Evolutionary conservation across 768 basidiomycete species (phyloP).

Genomic region (Rhodotorula graminis): DNA sequence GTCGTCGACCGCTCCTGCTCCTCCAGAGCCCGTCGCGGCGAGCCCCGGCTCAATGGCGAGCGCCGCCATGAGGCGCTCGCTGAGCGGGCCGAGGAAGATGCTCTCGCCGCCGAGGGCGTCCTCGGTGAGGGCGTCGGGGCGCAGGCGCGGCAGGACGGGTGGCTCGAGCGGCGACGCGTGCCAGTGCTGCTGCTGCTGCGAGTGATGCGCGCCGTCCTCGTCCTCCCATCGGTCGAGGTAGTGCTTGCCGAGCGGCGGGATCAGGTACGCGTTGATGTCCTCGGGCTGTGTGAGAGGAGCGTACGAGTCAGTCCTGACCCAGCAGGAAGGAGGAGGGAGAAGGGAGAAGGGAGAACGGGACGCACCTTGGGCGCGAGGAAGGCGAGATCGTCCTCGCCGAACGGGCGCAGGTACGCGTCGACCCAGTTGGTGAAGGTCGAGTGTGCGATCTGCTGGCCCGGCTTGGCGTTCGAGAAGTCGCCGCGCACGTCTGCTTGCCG

Average conservation of each 20-base stretch:
- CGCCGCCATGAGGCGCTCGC: constrained; percentile 40
- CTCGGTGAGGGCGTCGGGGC: constrained; percentile 74
- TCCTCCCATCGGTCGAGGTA: constrained; percentile 92
- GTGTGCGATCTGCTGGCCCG: constrained; percentile 48
- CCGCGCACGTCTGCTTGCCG: constrained; percentile 50
- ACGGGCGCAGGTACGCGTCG: constrained; percentile 80
- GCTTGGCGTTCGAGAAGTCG: constrained; percentile 50
- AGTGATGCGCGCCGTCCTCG: constrained; percentile 58
- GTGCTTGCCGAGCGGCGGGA: constrained; percentile 81
- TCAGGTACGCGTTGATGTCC: constrained; percentile 76
- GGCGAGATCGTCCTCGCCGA: constrained; percentile 92
- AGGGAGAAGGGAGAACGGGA: background rate
- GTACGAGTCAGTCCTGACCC: no score
- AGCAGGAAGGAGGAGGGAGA: no score
- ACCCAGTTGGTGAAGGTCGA: constrained; percentile 78
- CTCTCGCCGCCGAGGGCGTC: constrained; percentile 49
- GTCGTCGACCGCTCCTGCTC: constrained; percentile 57
- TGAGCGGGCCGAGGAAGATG: constrained; percentile 37
- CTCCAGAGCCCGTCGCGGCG: constrained; percentile 55
- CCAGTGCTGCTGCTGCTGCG: no score
- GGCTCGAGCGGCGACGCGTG: constrained; percentile 29
- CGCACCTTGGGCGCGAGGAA: constrained; percentile 75
- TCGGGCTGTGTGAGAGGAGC: constrained; percentile 52
- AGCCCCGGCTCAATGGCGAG: constrained; percentile 32
- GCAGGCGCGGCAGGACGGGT: constrained; percentile 44